These are phyloP conservation scores for Coniochaeta sp. DNA, from an alignment of 2,329 filamentous ascomycete genomes.

Conservation along the genomic window DNA sequence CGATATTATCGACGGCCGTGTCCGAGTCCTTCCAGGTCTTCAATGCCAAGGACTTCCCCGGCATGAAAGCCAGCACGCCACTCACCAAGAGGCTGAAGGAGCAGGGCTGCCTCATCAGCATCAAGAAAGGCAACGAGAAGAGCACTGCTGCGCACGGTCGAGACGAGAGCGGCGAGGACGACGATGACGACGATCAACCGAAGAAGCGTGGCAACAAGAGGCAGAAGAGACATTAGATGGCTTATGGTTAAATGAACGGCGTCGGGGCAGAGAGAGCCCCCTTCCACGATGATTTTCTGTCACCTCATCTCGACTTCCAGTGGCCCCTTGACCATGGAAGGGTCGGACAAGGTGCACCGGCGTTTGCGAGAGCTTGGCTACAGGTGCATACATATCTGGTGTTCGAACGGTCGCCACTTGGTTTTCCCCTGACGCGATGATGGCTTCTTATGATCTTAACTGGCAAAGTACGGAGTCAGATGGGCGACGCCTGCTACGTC, in stretches of 20 bases:
- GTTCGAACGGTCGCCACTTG: neutral
- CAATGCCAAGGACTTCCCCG: constrained; percentile 79
- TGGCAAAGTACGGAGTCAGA: neutral
- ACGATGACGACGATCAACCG: constrained; percentile 27
- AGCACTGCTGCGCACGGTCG: constrained; percentile 21
- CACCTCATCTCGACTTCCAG: neutral
- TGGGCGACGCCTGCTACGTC: neutral
- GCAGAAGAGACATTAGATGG: neutral
- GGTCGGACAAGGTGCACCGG: neutral
- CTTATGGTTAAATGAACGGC: neutral
- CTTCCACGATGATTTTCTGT: neutral
- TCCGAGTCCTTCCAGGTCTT: constrained; percentile 73
- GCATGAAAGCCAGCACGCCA: constrained; percentile 71
- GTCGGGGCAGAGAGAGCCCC: neutral
- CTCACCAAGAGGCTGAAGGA: constrained; percentile 68
- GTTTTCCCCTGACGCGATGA: neutral
- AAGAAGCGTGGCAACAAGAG: constrained; percentile 11
- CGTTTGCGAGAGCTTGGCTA: neutral
- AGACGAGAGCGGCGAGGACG: constrained; percentile 38
- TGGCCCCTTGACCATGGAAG: neutral
- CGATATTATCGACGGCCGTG: constrained; percentile 44
- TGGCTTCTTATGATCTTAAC: neutral
- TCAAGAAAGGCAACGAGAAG: constrained; percentile 78
- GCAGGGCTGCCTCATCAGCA: constrained; percentile 76
- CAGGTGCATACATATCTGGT: neutral